Evolutionary conservation across 1,139 yeast genomes (phyloP).

Genomic region (Taphrina flavorubra): DNA sequence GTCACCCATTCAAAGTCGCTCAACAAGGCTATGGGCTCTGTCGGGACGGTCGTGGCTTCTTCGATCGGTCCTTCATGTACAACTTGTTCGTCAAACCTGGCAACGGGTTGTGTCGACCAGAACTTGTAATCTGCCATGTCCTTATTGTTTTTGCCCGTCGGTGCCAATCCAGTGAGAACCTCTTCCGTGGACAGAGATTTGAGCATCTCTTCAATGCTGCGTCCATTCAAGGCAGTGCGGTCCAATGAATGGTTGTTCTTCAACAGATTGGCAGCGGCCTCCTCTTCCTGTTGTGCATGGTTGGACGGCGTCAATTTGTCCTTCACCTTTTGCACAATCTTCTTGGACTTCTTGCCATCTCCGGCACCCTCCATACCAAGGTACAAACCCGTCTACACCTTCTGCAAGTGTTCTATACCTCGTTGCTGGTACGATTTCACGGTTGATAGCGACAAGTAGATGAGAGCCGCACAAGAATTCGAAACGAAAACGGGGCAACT

Average conservation of each 20-base stretch:
- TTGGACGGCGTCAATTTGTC: conserved; percentile 11
- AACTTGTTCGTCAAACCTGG: conserved; percentile 68
- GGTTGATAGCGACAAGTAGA: no score
- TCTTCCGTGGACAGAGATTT: conserved; percentile 29
- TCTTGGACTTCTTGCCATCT: conserved; percentile 18
- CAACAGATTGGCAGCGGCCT: conserved; percentile 14
- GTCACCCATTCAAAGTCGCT: conserved; percentile 88
- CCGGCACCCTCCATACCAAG: conserved; percentile 14
- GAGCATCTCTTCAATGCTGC: conserved; percentile 27
- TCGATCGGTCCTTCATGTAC: conserved; percentile 78
- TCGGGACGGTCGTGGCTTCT: conserved; percentile 75
- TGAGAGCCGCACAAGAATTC: no score
- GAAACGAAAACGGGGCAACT: no score
- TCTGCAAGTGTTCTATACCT: no score
- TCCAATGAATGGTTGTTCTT: conserved; percentile 33
- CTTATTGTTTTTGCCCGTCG: conserved; percentile 53
- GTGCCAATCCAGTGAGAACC: conserved; percentile 37
- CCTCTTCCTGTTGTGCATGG: not conserved
- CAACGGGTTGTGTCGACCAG: conserved; percentile 98
- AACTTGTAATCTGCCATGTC: conserved; percentile 91
- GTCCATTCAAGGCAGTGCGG: conserved; percentile 3
- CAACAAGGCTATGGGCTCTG: conserved; percentile 70
- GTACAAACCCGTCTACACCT: not conserved
- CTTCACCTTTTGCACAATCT: conserved; percentile 20
- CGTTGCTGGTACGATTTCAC: no score